phyloP scores from a whole-genome alignment of 495 filamentous ascomycete genomes.

The Hypoxylon trugodes region DNA sequence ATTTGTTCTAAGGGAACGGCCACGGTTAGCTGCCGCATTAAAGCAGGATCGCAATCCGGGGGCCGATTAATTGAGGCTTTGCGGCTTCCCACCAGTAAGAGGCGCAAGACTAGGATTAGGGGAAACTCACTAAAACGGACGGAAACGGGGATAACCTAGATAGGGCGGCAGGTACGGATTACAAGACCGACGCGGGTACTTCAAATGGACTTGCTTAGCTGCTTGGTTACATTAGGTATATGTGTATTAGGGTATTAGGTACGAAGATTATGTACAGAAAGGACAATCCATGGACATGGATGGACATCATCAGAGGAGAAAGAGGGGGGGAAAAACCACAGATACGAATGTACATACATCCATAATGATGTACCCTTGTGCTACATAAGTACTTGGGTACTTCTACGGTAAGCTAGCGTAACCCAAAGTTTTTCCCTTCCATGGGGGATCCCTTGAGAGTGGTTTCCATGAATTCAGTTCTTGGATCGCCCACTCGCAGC shows the following conservation, averaged over 20 bases:
- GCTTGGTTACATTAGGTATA: too few species aligned
- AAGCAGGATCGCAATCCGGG: conserved; percentile 38
- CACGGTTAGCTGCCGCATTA: conserved; percentile 27
- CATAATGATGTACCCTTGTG: too few species aligned
- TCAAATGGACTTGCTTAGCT: too few species aligned
- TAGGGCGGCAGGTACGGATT: conserved; percentile 24
- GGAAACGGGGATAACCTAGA: conserved; percentile 37
- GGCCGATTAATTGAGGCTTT: conserved; percentile 38
- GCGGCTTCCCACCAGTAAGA: conserved; percentile 23
- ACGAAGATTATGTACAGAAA: neutral
- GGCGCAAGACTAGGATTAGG: neutral
- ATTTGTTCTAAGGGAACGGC: neutral
- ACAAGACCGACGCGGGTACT: too few species aligned
- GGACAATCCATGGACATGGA: neutral
- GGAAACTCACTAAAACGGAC: conserved; percentile 33
- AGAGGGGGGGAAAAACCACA: too few species aligned
- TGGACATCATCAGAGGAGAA: neutral
- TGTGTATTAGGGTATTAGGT: too few species aligned
- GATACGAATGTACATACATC: neutral
- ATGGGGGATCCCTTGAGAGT: too few species aligned
- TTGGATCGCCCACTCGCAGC: conserved; percentile 40
- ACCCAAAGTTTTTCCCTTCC: conserved; percentile 7
- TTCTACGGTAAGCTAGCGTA: conserved; percentile 17
- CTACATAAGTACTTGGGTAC: conserved; percentile 14
- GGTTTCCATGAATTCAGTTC: conserved; percentile 24